phyloP scores from a whole-genome alignment of 176 grass and related monocot species.

The Oryza rufipogon region DNA sequence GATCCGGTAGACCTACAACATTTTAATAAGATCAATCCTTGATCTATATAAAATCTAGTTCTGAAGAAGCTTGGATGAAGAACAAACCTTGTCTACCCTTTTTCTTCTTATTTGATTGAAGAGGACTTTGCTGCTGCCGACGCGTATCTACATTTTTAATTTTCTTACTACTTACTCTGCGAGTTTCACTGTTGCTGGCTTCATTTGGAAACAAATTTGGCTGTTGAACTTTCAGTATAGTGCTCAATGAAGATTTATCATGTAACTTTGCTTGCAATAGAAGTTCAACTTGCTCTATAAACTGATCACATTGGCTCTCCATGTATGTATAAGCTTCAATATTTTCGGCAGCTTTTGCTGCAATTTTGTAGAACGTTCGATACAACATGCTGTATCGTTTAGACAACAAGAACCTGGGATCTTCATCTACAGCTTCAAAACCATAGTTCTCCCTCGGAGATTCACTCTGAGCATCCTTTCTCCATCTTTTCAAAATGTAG shows the following conservation, averaged over 20 bases:
- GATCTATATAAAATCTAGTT: conserved; percentile 24
- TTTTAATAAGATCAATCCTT: conserved; percentile 26
- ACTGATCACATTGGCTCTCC: conserved; percentile 74
- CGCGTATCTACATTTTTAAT: conserved; percentile 60
- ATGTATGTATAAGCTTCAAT: conserved; percentile 70
- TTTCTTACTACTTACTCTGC: conserved; percentile 59
- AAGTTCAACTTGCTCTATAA: conserved; percentile 77
- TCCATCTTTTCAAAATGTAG: conserved; percentile 87
- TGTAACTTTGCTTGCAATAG: conserved; percentile 77
- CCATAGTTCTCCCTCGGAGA: conserved; percentile 52
- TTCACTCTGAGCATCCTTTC: conserved; percentile 78
- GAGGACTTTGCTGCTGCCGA: conserved; percentile 46
- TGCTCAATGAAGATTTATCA: conserved; percentile 63
- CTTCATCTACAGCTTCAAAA: conserved; percentile 53
- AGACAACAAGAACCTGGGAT: conserved; percentile 62
- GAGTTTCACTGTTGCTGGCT: conserved; percentile 47
- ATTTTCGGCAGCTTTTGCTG: conserved; percentile 65
- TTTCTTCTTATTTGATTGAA: conserved; percentile 68
- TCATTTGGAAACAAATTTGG: conserved; percentile 63
- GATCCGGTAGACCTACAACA: conserved; percentile 54
- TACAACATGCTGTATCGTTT: conserved; percentile 57
- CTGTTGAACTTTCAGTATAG: conserved; percentile 57
- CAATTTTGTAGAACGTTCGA: conserved; percentile 71
- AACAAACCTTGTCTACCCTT: conserved; percentile 68
- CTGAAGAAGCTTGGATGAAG: conserved; percentile 6